Evolutionary conservation across 2,329 filamentous ascomycete species (phyloP).

Genomic region (Calonectria pseudoreteaudii): DNA sequence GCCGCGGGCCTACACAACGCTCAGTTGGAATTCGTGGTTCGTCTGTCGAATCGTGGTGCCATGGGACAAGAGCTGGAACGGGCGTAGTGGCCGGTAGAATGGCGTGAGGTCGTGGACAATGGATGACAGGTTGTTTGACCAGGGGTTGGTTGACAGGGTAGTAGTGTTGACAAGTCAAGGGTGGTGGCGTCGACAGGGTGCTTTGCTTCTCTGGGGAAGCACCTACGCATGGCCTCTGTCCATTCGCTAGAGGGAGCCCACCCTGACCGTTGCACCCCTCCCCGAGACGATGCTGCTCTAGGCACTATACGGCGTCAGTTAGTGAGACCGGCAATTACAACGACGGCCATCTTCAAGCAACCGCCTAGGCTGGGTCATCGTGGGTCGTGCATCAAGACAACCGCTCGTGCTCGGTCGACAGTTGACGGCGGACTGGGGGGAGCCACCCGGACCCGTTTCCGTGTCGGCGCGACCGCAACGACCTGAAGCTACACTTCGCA

Average conservation of each 20-base stretch:
- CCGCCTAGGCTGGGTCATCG: slow-evolving; percentile 24
- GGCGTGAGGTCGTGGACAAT: slow-evolving; percentile 41
- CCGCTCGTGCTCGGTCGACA: not conserved
- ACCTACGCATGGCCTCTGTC: slow-evolving; percentile 22
- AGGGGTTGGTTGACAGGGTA: slow-evolving; percentile 5
- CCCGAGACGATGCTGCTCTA: slow-evolving; percentile 35
- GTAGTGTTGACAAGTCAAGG: slow-evolving; percentile 10
- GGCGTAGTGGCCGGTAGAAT: slow-evolving; percentile 45
- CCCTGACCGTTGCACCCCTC: slow-evolving; percentile 30
- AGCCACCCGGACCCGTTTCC: slow-evolving; percentile 9
- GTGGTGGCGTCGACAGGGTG: slow-evolving; percentile 26
- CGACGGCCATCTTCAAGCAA: slow-evolving; percentile 15
- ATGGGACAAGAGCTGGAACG: slow-evolving; percentile 41
- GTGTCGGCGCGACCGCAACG: slow-evolving; percentile 33
- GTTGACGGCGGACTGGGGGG: not conserved
- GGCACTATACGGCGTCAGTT: slow-evolving; percentile 19
- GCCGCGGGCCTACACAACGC: slow-evolving; percentile 30
- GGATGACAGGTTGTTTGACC: slow-evolving; percentile 18
- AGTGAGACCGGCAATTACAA: slow-evolving; percentile 36
- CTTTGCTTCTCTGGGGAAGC: slow-evolving; percentile 39
- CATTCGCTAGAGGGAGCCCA: slow-evolving; percentile 29
- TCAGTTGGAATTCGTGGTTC: slow-evolving; percentile 35
- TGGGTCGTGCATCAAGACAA: slow-evolving; percentile 24
- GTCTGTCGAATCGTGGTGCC: slow-evolving; percentile 40
- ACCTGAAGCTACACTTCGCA: slow-evolving; percentile 35